phyloP scores from a whole-genome alignment of 345 rosid genomes.

The Diplotaxis tenuifolia region DNA sequence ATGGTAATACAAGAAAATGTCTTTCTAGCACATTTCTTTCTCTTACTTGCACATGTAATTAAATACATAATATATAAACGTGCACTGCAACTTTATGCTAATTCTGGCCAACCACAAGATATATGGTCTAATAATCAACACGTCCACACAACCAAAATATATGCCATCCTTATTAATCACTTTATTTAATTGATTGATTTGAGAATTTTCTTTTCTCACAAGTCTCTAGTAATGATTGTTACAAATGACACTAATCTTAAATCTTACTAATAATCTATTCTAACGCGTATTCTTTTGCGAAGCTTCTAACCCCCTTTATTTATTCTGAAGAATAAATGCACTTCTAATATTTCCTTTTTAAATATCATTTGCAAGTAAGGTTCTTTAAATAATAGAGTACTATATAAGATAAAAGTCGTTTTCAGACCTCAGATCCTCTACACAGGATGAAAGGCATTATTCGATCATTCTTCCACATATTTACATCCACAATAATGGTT shows the following conservation, averaged over 20 bases:
- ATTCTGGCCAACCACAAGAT: background rate
- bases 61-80: background rate
- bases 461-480: background rate
- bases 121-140: background rate
- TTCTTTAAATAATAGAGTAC: background rate
- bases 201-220: background rate
- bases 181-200: background rate
- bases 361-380: background rate
- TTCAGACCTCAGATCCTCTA: conserved; percentile 15
- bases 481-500: background rate
- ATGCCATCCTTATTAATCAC: conserved; percentile 6
- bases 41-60: background rate
- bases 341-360: background rate
- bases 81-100: background rate
- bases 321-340: conserved; percentile 26
- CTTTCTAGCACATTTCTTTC: background rate
- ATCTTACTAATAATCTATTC: background rate
- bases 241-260: background rate
- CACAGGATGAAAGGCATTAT: background rate
- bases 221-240: conserved; percentile 10
- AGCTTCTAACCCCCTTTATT: conserved; percentile 1
- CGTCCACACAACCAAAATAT: background rate
- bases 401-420: conserved; percentile 6
- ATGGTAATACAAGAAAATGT: background rate
- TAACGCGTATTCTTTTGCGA: conserved; percentile 17